Conservation (phyloP, 768 basidiomycete genomes). For the Phallus indusiatus region DNA sequence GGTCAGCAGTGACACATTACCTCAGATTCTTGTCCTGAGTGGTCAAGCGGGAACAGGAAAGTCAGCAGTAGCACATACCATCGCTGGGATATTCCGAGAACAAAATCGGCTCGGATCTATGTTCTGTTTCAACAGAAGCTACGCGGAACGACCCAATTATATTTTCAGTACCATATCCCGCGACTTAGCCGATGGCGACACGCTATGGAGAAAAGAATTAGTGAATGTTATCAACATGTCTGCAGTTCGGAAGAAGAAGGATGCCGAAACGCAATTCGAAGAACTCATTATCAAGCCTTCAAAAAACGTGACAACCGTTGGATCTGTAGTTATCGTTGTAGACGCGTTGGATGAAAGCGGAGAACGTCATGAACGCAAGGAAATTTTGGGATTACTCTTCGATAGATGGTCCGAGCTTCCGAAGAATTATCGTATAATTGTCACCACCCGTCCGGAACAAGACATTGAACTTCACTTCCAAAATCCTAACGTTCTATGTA, state of each 20-base stretch:
- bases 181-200: slow-evolving; percentile 16
- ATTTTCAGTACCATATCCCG: slow-evolving; percentile 18
- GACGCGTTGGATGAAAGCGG: slow-evolving; percentile 15
- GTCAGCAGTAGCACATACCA: slow-evolving; percentile 22
- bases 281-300: slow-evolving; percentile 13
- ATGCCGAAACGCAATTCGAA: slow-evolving; percentile 6
- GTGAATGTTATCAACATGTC: slow-evolving; percentile 4
- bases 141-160: not conserved
- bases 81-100: slow-evolving; percentile 15
- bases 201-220: not conserved
- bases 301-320: not conserved
- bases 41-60: slow-evolving; percentile 22
- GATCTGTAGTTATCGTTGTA: slow-evolving; percentile 22
- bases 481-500: not conserved
- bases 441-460: slow-evolving; percentile 21
- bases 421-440: slow-evolving; percentile 16
- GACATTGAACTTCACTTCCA: slow-evolving; percentile 7
- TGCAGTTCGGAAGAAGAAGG: not conserved
- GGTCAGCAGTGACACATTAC: slow-evolving; percentile 8
- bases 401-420: slow-evolving; percentile 13
- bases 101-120: slow-evolving; percentile 13
- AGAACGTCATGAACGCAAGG: slow-evolving; percentile 1
- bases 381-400: slow-evolving; percentile 17
- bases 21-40: slow-evolving; percentile 11
- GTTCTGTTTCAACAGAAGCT: slow-evolving; percentile 17